Percentiles rank a stretch among this genome's conserved stretches.
Evolutionary conservation across 306 rosid species (phyloP).

Genomic region (Cotoneaster glaucophyllus): DNA sequence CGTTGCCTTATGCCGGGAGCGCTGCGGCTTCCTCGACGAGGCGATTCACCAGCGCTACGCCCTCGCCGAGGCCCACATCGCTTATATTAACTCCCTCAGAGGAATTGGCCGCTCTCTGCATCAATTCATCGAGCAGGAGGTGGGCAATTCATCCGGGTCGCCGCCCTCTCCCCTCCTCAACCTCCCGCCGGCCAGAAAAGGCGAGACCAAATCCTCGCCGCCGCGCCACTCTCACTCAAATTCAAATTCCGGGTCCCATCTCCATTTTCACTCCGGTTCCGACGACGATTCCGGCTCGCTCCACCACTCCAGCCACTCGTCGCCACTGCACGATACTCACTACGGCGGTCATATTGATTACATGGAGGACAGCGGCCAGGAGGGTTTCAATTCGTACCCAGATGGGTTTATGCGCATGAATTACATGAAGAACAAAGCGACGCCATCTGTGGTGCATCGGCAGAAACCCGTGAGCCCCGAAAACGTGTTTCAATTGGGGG

Average conservation of each 20-base stretch:
- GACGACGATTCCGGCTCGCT: conserved; percentile 42
- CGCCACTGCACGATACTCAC: conserved; percentile 44
- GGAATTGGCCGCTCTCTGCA: conserved; percentile 57
- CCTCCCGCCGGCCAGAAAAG: conserved; percentile 42
- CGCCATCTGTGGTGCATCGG: conserved; percentile 60
- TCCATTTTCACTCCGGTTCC: conserved; percentile 53
- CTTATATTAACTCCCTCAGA: conserved; percentile 63
- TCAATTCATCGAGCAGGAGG: conserved; percentile 44
- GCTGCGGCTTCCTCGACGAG: conserved; percentile 59
- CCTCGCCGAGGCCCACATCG: conserved; percentile 65
- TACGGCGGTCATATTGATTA: conserved; percentile 22
- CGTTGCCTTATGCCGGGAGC: conserved; percentile 76
- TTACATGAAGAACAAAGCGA: conserved; percentile 55
- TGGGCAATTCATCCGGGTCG: conserved; percentile 16
- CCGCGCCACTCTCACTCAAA: conserved; percentile 32
- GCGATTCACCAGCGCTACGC: conserved; percentile 75
- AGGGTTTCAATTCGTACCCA: conserved; percentile 20
- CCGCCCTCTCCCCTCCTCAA: conserved; percentile 33
- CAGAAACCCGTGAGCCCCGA: conserved; percentile 44
- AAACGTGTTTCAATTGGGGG: conserved; percentile 48
- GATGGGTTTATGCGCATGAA: conserved; percentile 45
- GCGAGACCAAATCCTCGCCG: conserved; percentile 26
- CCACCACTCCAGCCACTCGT: conserved; percentile 46
- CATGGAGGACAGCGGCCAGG: conserved; percentile 18
- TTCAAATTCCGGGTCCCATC: conserved; percentile 68